Conservation (phyloP, 2,329 filamentous ascomycete genomes). For the Aspergillus fumigatiaffinis region DNA sequence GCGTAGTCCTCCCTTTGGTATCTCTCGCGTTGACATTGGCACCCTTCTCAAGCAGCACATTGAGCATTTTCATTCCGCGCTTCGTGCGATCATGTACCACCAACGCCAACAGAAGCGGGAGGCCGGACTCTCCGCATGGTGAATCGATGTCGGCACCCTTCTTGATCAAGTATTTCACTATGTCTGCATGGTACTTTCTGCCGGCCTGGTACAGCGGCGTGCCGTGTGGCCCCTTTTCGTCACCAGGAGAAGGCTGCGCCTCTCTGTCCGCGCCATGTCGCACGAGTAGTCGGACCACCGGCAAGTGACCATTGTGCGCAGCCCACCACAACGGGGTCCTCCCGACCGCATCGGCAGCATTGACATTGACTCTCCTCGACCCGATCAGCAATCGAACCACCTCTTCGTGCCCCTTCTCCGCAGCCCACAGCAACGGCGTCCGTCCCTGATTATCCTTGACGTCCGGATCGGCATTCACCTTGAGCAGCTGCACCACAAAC, state of each 20-base stretch:
- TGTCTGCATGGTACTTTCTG: conserved; percentile 17
- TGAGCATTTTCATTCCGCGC: conserved; percentile 16
- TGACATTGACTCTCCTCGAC: conserved; percentile 15
- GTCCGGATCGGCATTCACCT: conserved; percentile 7
- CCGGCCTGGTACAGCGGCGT: conserved; percentile 22
- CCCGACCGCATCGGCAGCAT: conserved; percentile 15
- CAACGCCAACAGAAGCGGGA: conserved; percentile 15
- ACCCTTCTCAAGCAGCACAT: conserved; percentile 18
- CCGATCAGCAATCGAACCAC: conserved; percentile 23
- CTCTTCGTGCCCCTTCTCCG: conserved; percentile 17
- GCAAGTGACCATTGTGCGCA: conserved; percentile 17
- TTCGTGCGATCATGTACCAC: conserved; percentile 17
- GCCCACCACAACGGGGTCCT: conserved; percentile 21
- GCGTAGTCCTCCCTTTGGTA: conserved; percentile 13
- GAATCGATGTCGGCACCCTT: conserved; percentile 21
- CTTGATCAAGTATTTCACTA: conserved; percentile 25
- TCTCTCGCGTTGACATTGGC: conserved; percentile 21
- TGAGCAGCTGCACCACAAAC: conserved; percentile 7
- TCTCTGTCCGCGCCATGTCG: conserved; percentile 16
- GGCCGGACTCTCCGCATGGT: conserved; percentile 13
- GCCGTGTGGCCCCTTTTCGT: conserved; percentile 5
- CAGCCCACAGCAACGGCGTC: conserved; percentile 17
- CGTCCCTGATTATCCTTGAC: conserved; percentile 10
- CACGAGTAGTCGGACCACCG: conserved; percentile 17
- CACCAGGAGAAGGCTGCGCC: conserved; percentile 5